Evolutionary conservation across 2,329 filamentous ascomycete genomes (phyloP).

Genomic region (Fusarium chuoi): DNA sequence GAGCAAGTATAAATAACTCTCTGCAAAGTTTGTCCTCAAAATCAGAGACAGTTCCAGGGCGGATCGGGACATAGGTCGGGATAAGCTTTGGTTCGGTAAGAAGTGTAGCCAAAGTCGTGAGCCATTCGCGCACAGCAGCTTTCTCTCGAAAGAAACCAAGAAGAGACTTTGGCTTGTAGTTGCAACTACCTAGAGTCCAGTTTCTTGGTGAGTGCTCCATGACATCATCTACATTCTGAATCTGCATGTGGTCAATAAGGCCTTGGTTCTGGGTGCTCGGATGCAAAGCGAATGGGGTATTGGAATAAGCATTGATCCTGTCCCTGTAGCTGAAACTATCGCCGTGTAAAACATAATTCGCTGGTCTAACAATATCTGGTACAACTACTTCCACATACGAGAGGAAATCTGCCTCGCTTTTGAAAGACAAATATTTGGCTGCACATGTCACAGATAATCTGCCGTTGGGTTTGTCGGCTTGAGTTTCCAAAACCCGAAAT

Average conservation of each 20-base stretch:
- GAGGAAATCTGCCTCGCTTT: background rate
- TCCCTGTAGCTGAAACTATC: too few relatives aligned
- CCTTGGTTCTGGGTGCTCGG: fast-evolving
- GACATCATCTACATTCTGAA: fast-evolving
- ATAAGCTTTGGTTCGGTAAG: background rate
- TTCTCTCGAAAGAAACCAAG: background rate
- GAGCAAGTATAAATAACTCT: background rate
- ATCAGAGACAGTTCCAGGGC: background rate
- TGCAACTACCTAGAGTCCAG: too few relatives aligned
- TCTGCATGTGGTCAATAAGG: background rate
- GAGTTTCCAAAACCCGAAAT: background rate
- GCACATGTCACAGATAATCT: background rate
- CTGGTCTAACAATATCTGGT: background rate
- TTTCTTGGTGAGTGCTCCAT: too few relatives aligned
- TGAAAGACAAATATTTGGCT: background rate
- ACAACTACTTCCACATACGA: background rate
- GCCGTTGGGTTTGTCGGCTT: fast-evolving
- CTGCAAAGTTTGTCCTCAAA: background rate
- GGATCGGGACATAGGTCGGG: background rate
- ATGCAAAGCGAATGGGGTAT: fast-evolving
- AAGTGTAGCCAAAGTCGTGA: fast-evolving
- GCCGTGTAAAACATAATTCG: background rate
- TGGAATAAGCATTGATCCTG: background rate
- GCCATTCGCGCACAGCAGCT: fast-evolving
- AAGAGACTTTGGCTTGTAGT: fast-evolving